Evolutionary conservation across 1,284 basidiomycete genomes (phyloP).

Genomic region (Pyrrhoderma noxium): DNA sequence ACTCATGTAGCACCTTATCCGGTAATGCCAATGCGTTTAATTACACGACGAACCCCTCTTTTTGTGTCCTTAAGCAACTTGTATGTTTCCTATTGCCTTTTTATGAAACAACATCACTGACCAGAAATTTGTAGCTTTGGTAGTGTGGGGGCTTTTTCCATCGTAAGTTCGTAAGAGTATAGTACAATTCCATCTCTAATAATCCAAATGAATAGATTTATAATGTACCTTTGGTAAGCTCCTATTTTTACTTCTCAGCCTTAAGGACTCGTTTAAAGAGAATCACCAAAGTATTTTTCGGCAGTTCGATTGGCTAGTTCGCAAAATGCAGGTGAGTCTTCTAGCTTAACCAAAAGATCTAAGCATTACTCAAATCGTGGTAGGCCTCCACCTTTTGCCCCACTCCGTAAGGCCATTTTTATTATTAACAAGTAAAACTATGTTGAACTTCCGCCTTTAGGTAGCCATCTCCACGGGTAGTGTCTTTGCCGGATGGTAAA

Average conservation of each 20-base stretch:
- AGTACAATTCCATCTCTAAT: slow-evolving; percentile 1
- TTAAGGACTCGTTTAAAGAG: too few species aligned
- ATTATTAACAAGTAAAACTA: slow-evolving; percentile 9
- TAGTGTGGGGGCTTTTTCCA: slow-evolving; percentile 71
- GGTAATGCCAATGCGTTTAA: slow-evolving; percentile 76
- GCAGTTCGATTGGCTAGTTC: slow-evolving; percentile 75
- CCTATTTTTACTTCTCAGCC: too few species aligned
- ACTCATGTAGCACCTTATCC: slow-evolving; percentile 68
- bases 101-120: slow-evolving; percentile 21
- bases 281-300: slow-evolving; percentile 63
- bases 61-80: slow-evolving; percentile 79
- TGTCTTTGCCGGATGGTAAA: slow-evolving; percentile 76
- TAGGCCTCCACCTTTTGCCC: slow-evolving; percentile 76
- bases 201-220: slow-evolving; percentile 53
- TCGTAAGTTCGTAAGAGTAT: slow-evolving; percentile 42
- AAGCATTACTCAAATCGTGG: slow-evolving; percentile 16
- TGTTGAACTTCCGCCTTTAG: slow-evolving; percentile 30
- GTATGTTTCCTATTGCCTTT: slow-evolving; percentile 6
- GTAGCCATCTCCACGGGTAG: slow-evolving; percentile 74
- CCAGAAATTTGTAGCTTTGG: slow-evolving; percentile 34
- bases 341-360: slow-evolving; percentile 3
- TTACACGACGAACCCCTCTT: slow-evolving; percentile 69
- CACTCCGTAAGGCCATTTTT: slow-evolving; percentile 58
- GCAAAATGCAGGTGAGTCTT: slow-evolving; percentile 53
- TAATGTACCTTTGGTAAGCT: slow-evolving; percentile 68